Percentiles rank a stretch among this genome's conserved stretches.
Evolutionary conservation across 129 eudicot genomes (phyloP).

Genomic region (Artemisia argyi): DNA sequence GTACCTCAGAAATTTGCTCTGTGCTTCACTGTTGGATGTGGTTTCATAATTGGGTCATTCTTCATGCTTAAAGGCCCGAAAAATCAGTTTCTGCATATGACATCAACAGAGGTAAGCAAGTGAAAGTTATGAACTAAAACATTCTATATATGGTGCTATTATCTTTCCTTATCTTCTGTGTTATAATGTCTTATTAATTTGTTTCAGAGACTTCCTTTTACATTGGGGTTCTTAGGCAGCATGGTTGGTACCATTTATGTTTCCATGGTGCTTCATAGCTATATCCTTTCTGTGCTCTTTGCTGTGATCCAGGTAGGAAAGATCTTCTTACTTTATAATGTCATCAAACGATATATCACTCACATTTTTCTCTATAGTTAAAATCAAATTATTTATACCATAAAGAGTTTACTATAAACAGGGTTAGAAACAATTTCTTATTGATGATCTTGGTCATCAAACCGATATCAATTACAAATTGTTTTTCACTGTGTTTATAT

Average conservation of each 20-base stretch:
- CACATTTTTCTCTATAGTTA: neutral
- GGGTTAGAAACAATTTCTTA: neutral
- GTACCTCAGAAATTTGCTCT: conserved; percentile 96
- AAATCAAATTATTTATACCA: neutral
- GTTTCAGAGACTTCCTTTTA: conserved; percentile 88
- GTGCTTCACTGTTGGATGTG: conserved; percentile 89
- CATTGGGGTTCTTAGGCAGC: conserved; percentile 80
- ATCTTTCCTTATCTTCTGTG: neutral
- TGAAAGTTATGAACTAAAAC: neutral
- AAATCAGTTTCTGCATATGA: conserved; percentile 82
- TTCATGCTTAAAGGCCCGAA: conserved; percentile 88
- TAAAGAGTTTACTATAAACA: neutral
- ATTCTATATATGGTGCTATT: neutral
- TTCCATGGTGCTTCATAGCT: conserved; percentile 98
- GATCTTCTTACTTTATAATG: neutral
- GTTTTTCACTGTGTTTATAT: too few relatives aligned
- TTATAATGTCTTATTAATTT: neutral
- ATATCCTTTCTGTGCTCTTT: conserved; percentile 79
- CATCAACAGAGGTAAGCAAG: conserved; percentile 72
- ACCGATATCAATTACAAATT: neutral
- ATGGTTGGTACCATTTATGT: conserved; percentile 91
- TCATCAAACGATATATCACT: neutral
- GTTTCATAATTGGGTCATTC: conserved; percentile 83
- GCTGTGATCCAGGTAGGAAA: conserved; percentile 80
- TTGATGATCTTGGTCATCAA: neutral